phyloP scores from a whole-genome alignment of 2,329 filamentous ascomycete genomes.

The Ophiostoma himal-ulmi region DNA sequence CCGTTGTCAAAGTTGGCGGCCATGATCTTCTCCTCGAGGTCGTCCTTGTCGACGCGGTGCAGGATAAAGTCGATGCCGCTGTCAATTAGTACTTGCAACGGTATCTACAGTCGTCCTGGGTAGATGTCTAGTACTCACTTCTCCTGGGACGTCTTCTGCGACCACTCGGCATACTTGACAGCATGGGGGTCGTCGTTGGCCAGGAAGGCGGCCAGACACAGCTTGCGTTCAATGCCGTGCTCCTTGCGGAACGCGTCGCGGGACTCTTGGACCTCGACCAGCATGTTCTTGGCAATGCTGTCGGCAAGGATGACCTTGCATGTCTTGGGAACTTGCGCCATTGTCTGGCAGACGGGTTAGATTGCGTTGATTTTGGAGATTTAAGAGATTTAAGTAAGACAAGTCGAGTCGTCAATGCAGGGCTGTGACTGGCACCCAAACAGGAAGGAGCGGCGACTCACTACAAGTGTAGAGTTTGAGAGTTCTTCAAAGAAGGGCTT shows the following conservation, averaged over 20 bases:
- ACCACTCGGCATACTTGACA: conserved; percentile 93
- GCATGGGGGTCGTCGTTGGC: conserved; percentile 89
- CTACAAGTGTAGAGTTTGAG: background rate
- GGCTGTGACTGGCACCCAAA: background rate
- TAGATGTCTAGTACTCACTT: conserved; percentile 59
- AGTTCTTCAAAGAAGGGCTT: background rate
- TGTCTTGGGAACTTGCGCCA: conserved; percentile 52
- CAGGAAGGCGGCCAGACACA: conserved; percentile 83
- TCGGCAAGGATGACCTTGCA: conserved; percentile 93
- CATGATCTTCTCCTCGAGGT: conserved; percentile 82
- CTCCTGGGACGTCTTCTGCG: conserved; percentile 89
- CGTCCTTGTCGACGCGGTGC: conserved; percentile 75
- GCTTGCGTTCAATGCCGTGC: conserved; percentile 45
- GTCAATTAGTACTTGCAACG: conserved; percentile 11
- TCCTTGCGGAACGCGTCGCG: conserved; percentile 61
- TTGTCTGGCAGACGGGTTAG: conserved; percentile 26
- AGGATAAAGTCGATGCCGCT: conserved; percentile 89
- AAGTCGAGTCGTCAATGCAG: background rate
- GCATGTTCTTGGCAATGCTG: conserved; percentile 75
- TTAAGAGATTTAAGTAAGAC: background rate
- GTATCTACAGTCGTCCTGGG: no score
- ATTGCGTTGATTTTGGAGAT: background rate
- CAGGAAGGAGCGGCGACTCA: background rate
- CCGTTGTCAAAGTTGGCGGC: conserved; percentile 70
- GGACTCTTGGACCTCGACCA: conserved; percentile 71